Evolutionary conservation across 768 basidiomycete genomes (phyloP).

Genomic region (Pulveroboletus sp.): DNA sequence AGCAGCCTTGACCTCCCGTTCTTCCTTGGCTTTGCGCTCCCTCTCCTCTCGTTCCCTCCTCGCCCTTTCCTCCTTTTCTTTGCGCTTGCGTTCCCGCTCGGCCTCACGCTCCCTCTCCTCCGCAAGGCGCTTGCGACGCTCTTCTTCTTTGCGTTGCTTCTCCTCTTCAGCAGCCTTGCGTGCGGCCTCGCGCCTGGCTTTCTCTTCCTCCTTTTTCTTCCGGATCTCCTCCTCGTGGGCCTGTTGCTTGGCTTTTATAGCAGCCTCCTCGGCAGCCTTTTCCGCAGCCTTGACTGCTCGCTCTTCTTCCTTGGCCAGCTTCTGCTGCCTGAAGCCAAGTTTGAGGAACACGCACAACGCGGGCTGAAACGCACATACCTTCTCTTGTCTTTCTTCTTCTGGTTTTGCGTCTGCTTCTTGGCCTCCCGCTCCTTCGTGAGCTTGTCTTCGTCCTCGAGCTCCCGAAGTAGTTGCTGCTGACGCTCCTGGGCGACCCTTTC

Average conservation of each 20-base stretch:
- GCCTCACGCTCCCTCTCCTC: slow-evolving; percentile 80
- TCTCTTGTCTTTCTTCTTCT: slow-evolving; percentile 99
- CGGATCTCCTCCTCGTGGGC: slow-evolving; percentile 78
- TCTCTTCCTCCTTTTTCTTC: slow-evolving; percentile 84
- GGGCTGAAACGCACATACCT: slow-evolving; percentile 47
- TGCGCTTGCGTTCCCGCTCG: slow-evolving; percentile 69
- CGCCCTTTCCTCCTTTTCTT: slow-evolving; percentile 66
- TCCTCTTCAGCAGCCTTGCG: slow-evolving; percentile 82
- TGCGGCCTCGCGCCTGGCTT: slow-evolving; percentile 67
- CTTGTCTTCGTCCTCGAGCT: slow-evolving; percentile 95
- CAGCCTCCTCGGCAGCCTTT: slow-evolving; percentile 82
- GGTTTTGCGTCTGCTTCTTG: slow-evolving; percentile 89
- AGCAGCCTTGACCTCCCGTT: slow-evolving; percentile 55
- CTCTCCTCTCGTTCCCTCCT: slow-evolving; percentile 53
- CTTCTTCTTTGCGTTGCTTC: slow-evolving; percentile 77
- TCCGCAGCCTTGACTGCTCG: slow-evolving; percentile 78
- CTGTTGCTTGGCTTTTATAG: slow-evolving; percentile 67
- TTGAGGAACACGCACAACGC: slow-evolving; percentile 3
- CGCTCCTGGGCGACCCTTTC: slow-evolving; percentile 96
- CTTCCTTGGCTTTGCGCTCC: slow-evolving; percentile 63
- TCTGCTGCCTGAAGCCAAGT: slow-evolving; percentile 64
- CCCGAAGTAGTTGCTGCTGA: slow-evolving; percentile 87
- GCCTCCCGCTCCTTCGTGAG: slow-evolving; percentile 80
- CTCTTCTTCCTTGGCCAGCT: slow-evolving; percentile 90
- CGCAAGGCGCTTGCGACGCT: slow-evolving; percentile 65